These are phyloP conservation scores for Termitomyces sp. DNA, from an alignment of 768 basidiomycete genomes.

Conservation along the genomic window DNA sequence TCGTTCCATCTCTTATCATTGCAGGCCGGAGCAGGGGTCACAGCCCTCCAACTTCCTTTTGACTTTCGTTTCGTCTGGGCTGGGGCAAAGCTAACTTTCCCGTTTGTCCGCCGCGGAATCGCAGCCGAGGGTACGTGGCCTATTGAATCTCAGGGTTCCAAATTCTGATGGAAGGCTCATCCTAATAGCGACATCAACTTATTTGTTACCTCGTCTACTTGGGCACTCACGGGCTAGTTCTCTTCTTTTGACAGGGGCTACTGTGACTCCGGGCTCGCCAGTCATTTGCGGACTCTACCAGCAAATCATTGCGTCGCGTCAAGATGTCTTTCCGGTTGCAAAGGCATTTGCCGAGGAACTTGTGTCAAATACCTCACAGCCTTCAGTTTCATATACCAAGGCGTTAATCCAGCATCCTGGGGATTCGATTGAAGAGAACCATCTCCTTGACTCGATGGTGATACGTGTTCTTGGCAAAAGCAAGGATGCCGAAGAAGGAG, in stretches of 20 bases:
- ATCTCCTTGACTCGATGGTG: slow-evolving; percentile 45
- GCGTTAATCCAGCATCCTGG: slow-evolving; percentile 46
- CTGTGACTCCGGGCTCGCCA: slow-evolving; percentile 38
- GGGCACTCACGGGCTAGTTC: slow-evolving; percentile 46
- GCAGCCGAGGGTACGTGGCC: slow-evolving; percentile 34
- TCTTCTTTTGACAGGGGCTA: slow-evolving; percentile 43
- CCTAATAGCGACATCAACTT: slow-evolving; percentile 31
- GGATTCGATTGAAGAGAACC: slow-evolving; percentile 45
- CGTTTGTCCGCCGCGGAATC: slow-evolving; percentile 40
- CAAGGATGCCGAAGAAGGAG: slow-evolving; percentile 42
- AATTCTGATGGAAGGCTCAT: background rate
- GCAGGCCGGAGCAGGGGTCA: slow-evolving; percentile 38
- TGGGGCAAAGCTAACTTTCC: slow-evolving; percentile 36
- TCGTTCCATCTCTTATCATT: background rate
- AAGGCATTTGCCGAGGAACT: slow-evolving; percentile 48
- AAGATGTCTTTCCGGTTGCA: slow-evolving; percentile 47
- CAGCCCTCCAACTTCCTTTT: slow-evolving; percentile 38
- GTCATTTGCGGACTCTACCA: slow-evolving; percentile 39
- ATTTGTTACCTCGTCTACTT: slow-evolving; percentile 49
- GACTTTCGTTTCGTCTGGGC: slow-evolving; percentile 43
- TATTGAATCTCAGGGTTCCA: background rate
- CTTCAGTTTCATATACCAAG: slow-evolving; percentile 47
- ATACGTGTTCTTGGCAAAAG: slow-evolving; percentile 33
- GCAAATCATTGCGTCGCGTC: slow-evolving; percentile 39
- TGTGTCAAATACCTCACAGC: slow-evolving; percentile 42